phyloP scores from a whole-genome alignment of 305 asterid genomes.

The Solanum hybrid region DNA sequence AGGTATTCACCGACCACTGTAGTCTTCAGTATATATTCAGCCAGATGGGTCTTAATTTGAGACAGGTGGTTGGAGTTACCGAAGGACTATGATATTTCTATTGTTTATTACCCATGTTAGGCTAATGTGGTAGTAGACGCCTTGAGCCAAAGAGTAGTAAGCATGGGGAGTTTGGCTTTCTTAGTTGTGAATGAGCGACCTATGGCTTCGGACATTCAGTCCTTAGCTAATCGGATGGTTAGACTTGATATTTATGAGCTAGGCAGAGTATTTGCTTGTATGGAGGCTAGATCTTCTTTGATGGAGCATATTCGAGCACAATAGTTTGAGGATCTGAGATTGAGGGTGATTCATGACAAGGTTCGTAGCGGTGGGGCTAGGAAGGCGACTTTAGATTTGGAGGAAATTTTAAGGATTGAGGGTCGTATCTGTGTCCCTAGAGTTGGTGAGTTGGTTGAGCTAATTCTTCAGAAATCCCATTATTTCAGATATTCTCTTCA shows the following conservation, averaged over 20 bases:
- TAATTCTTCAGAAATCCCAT: neutral
- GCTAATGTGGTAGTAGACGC: neutral
- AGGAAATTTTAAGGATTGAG: neutral
- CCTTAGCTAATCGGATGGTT: neutral
- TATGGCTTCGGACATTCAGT: neutral
- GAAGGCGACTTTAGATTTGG: neutral
- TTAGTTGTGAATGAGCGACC: neutral
- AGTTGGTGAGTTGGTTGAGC: neutral
- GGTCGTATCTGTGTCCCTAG: neutral
- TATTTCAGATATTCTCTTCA: neutral
- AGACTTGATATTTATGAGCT: neutral
- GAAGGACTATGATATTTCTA: neutral
- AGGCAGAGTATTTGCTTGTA: neutral
- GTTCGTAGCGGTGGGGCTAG: too few relatives aligned
- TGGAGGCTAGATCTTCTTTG: neutral
- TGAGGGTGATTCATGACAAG: neutral
- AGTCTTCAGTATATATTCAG: neutral
- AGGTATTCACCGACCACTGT: neutral
- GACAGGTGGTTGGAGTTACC: neutral
- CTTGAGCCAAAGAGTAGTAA: neutral
- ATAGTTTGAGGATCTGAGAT: neutral
- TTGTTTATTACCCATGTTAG: neutral
- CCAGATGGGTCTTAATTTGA: neutral
- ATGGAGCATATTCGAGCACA: neutral
- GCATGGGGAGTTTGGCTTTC: neutral